These are phyloP conservation scores for Linum usitatissimum DNA, from an alignment of 345 rosid species.

Conservation along the genomic window DNA sequence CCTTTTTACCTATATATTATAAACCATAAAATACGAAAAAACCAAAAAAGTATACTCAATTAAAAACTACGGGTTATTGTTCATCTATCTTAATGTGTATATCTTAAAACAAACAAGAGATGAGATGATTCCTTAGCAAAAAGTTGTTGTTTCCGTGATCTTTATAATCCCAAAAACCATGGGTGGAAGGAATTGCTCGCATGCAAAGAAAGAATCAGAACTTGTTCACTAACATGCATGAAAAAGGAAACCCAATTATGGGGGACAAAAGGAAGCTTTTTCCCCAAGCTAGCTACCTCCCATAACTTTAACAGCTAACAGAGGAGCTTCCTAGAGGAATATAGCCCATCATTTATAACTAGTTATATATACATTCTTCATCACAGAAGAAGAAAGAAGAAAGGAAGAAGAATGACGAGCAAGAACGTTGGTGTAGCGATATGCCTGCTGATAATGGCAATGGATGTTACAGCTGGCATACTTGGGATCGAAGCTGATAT, in stretches of 20 bases:
- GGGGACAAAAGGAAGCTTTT: conserved; percentile 18
- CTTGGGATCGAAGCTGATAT: conserved; percentile 50
- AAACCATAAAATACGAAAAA: no score
- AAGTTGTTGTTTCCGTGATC: no score
- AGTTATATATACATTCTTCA: no score
- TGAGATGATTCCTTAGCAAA: no score
- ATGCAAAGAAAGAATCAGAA: conserved; percentile 43
- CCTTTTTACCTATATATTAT: no score
- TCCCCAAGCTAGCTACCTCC: neutral
- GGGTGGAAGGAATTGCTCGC: neutral
- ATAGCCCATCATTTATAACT: neutral
- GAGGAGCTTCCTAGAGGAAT: neutral
- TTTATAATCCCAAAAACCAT: no score
- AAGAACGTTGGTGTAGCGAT: conserved; percentile 28
- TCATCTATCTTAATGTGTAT: no score
- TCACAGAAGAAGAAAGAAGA: no score
- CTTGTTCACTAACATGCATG: neutral
- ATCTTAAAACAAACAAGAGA: no score
- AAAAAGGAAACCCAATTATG: neutral
- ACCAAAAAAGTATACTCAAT: no score
- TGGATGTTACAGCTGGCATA: conserved; percentile 49
- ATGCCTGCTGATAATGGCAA: conserved; percentile 36
- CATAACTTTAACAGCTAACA: conserved; percentile 15
- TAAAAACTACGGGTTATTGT: no score
- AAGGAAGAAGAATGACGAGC: conserved; percentile 13